Evolutionary conservation across 2,329 filamentous ascomycete genomes (phyloP).

Genomic region (Fusarium tuaranense): DNA sequence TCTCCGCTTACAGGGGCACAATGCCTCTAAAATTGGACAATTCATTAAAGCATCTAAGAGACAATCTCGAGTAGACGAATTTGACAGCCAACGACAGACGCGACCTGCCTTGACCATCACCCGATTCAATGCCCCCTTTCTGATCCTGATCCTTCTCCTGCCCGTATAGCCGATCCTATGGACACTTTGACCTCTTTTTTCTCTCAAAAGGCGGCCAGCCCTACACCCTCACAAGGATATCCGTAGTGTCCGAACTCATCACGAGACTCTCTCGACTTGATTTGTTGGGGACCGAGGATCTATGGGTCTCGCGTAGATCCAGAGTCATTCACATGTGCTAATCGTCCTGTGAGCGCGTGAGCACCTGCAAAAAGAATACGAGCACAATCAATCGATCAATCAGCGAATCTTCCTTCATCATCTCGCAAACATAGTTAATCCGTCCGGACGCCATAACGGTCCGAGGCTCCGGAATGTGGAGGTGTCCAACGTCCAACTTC

Average conservation of each 20-base stretch:
- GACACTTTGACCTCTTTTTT: conserved; percentile 8
- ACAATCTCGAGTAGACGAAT: conserved; percentile 17
- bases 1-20: conserved; percentile 31
- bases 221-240: conserved; percentile 9
- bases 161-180: background rate
- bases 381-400: conserved; percentile 17
- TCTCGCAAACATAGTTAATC: conserved; percentile 24
- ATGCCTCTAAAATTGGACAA: conserved; percentile 34
- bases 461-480: conserved; percentile 30
- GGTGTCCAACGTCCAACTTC: background rate
- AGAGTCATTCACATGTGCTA: conserved; percentile 33
- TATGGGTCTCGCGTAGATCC: conserved; percentile 14
- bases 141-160: background rate
- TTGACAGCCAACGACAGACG: conserved; percentile 23
- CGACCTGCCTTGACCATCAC: background rate
- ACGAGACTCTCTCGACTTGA: conserved; percentile 23
- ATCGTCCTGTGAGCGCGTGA: conserved; percentile 32
- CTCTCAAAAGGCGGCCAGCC: background rate
- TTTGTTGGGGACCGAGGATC: conserved; percentile 40
- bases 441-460: conserved; percentile 12
- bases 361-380: conserved; percentile 31
- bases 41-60: conserved; percentile 9
- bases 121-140: conserved; percentile 23
- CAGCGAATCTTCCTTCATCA: background rate
- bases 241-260: conserved; percentile 11